Percentiles rank a stretch among this genome's conserved stretches.
These are phyloP conservation scores for Canavalia gladiata DNA, from an alignment of 306 rosid species.

Conservation along the genomic window DNA sequence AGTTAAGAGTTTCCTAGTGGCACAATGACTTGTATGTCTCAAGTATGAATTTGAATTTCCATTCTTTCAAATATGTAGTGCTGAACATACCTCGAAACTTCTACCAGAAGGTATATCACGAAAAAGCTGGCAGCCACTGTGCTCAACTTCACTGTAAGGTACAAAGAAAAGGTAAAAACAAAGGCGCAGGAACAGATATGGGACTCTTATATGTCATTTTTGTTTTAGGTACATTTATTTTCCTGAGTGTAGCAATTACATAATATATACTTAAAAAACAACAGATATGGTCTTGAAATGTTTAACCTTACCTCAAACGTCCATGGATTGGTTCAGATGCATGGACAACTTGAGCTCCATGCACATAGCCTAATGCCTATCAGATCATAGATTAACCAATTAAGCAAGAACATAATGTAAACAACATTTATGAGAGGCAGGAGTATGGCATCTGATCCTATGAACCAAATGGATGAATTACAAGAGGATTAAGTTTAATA, in stretches of 20 bases:
- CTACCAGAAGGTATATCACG: slow-evolving; percentile 85
- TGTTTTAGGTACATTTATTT: slow-evolving; percentile 7
- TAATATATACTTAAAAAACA: slow-evolving; percentile 31
- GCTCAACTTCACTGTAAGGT: slow-evolving; percentile 85
- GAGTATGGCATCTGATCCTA: slow-evolving; percentile 33
- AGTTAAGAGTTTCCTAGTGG: slow-evolving; percentile 20
- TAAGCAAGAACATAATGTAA: slow-evolving; percentile 20
- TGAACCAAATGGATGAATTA: slow-evolving; percentile 33
- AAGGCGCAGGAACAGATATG: slow-evolving; percentile 22
- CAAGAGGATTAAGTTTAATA: slow-evolving; percentile 35
- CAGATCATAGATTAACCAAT: slow-evolving; percentile 45
- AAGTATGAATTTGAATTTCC: slow-evolving; percentile 28
- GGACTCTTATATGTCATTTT: slow-evolving; percentile 24
- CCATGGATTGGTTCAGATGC: slow-evolving; percentile 98
- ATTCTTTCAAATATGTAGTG: slow-evolving; percentile 31
- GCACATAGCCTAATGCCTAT: slow-evolving; percentile 94
- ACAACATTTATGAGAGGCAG: slow-evolving; percentile 18
- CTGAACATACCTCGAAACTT: slow-evolving; percentile 81
- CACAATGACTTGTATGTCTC: slow-evolving; percentile 30
- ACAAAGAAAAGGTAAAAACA: slow-evolving; percentile 30
- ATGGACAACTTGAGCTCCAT: slow-evolving; percentile 91
- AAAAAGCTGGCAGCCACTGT: slow-evolving; percentile 82
- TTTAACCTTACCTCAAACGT: slow-evolving; percentile 75
- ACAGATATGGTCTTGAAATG: slow-evolving; percentile 26
- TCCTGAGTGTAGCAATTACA: slow-evolving; percentile 37